Evolutionary conservation across 1,284 basidiomycete genomes (phyloP).

Genomic region (Cryptococcus neoformans): DNA sequence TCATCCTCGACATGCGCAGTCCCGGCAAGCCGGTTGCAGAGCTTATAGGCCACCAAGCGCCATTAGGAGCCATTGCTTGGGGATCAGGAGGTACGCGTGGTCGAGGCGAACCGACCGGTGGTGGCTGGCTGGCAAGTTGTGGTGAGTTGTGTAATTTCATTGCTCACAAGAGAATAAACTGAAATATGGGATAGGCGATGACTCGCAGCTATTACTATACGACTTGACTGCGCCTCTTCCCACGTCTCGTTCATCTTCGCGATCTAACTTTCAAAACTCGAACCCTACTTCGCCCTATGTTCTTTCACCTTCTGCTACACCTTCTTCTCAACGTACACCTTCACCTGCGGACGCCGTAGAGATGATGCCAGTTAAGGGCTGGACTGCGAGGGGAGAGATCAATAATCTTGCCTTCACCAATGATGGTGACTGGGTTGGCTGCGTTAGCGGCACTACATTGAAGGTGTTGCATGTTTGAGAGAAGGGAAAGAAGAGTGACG

Average conservation of each 20-base stretch:
- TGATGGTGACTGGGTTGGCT: conserved; percentile 82
- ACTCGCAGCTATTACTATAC: conserved; percentile 86
- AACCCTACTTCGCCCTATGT: conserved; percentile 36
- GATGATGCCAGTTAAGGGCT: conserved; percentile 78
- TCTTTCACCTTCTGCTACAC: conserved; percentile 51
- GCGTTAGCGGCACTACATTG: conserved; percentile 76
- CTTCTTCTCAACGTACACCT: conserved; percentile 59
- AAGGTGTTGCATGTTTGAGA: conserved; percentile 71
- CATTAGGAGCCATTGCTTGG: conserved; percentile 82
- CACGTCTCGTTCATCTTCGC: conserved; percentile 11
- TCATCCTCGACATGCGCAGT: conserved; percentile 90
- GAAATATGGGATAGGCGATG: conserved; percentile 63
- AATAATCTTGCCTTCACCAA: conserved; percentile 75
- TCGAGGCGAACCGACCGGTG: conserved; percentile 54
- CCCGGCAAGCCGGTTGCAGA: conserved; percentile 92
- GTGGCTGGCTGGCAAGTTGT: conserved; percentile 76
- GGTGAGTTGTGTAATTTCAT: conserved; percentile 54
- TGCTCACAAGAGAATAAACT: not conserved
- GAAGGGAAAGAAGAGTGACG: not conserved
- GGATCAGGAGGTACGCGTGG: conserved; percentile 54
- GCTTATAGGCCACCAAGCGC: conserved; percentile 66
- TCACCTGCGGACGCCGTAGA: conserved; percentile 34
- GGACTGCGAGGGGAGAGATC: conserved; percentile 73
- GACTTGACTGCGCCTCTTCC: conserved; percentile 58
- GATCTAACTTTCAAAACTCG: conserved; percentile 8